Evolutionary conservation across 345 rosid species (phyloP).

Genomic region (Triadica sebifera): DNA sequence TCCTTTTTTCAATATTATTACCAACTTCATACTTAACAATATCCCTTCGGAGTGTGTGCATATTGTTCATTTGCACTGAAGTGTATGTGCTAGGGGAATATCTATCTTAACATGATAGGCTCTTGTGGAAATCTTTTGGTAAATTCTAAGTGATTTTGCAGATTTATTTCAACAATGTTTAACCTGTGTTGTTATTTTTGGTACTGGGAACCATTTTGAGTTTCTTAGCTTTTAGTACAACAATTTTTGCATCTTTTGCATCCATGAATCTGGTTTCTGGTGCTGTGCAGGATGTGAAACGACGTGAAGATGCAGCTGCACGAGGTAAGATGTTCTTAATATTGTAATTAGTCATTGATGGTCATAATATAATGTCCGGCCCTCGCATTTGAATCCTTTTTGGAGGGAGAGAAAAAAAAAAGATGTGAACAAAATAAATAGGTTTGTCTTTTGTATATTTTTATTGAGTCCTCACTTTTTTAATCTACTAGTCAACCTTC

Average conservation of each 20-base stretch:
- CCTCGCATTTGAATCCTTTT: background rate
- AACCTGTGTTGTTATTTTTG: background rate
- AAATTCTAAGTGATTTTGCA: background rate
- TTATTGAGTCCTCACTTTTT: background rate
- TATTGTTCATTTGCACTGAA: background rate
- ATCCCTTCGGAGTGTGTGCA: background rate
- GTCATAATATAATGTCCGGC: background rate
- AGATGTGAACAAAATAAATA: background rate
- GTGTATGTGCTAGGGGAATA: background rate
- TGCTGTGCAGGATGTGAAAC: constrained; percentile 27
- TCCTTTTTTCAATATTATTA: background rate
- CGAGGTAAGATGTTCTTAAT: constrained; percentile 21
- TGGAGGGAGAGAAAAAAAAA: too few relatives aligned
- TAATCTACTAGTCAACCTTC: background rate
- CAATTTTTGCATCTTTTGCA: background rate
- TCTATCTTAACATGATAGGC: background rate
- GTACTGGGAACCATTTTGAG: too few relatives aligned
- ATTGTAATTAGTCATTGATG: background rate
- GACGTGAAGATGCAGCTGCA: constrained; percentile 38
- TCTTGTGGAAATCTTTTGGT: background rate
- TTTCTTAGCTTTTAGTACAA: too few relatives aligned
- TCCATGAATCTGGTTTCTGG: constrained; percentile 4
- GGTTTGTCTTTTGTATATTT: background rate
- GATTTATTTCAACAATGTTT: background rate
- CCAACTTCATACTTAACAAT: background rate